These are phyloP conservation scores for Curvularia sp. DNA, from an alignment of 2,329 filamentous ascomycete genomes.

Conservation along the genomic window DNA sequence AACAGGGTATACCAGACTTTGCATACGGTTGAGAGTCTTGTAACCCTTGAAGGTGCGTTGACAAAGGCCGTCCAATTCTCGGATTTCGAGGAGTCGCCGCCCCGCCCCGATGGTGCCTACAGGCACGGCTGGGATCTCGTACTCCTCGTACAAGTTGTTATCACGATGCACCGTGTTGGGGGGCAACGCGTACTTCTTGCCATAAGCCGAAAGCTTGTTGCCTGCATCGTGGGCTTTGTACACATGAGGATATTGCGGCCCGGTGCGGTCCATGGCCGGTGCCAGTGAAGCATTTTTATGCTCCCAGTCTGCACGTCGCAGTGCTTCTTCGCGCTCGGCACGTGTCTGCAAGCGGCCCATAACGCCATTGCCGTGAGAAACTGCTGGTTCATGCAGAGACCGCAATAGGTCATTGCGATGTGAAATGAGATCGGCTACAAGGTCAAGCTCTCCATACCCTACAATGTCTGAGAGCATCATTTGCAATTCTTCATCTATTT, in stretches of 20 bases:
- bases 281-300: slow-evolving; percentile 81
- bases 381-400: slow-evolving; percentile 34
- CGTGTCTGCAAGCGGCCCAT: slow-evolving; percentile 71
- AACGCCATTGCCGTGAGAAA: slow-evolving; percentile 54
- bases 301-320: slow-evolving; percentile 76
- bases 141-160: slow-evolving; percentile 85
- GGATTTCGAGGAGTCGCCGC: slow-evolving; percentile 78
- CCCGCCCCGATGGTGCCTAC: slow-evolving; percentile 76
- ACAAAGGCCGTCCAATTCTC: slow-evolving; percentile 87
- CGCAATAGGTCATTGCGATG: slow-evolving; percentile 71
- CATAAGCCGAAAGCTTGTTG: slow-evolving; percentile 80
- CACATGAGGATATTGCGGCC: slow-evolving; percentile 87
- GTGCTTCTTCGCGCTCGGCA: slow-evolving; percentile 77
- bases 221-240: slow-evolving; percentile 85
- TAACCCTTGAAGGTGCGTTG: slow-evolving; percentile 93
- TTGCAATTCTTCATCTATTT: slow-evolving; percentile 81
- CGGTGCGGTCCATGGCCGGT: slow-evolving; percentile 72
- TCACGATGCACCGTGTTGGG: slow-evolving; percentile 75
- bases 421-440: slow-evolving; percentile 87
- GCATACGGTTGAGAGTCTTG: slow-evolving; percentile 94
- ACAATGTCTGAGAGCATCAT: slow-evolving; percentile 87
- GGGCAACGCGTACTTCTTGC: slow-evolving; percentile 83
- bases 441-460: slow-evolving; percentile 91
- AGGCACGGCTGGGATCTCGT: slow-evolving; percentile 80
- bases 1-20: slow-evolving; percentile 93